phyloP scores from a whole-genome alignment of 768 basidiomycete genomes.

The Grammothele lineata region DNA sequence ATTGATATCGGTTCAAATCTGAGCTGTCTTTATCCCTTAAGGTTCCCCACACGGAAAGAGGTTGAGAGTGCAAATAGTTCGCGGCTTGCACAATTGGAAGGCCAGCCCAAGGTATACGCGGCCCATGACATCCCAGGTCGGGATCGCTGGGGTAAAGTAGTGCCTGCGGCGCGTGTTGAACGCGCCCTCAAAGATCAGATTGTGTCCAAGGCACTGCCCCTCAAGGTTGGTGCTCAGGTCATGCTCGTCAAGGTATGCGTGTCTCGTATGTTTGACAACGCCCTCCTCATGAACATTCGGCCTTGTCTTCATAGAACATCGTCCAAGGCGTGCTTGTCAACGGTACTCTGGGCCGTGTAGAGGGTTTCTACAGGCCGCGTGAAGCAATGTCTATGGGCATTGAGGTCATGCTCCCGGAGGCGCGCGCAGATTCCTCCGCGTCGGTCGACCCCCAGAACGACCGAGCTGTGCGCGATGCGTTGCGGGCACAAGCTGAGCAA shows the following conservation, averaged over 20 bases:
- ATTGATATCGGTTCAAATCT: neutral
- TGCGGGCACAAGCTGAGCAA: neutral
- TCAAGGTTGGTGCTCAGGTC: slow-evolving; percentile 77
- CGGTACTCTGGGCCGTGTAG: slow-evolving; percentile 52
- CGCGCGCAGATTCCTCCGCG: neutral
- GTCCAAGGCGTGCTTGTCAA: slow-evolving; percentile 67
- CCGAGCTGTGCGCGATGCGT: neutral
- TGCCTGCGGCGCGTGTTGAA: slow-evolving; percentile 36
- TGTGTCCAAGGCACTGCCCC: slow-evolving; percentile 34
- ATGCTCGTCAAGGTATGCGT: slow-evolving; percentile 66
- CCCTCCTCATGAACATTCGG: too few species aligned
- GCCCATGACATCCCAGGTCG: slow-evolving; percentile 43
- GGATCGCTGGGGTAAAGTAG: slow-evolving; percentile 38
- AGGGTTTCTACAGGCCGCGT: slow-evolving; percentile 17
- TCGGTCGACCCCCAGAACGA: neutral
- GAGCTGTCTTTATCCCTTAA: slow-evolving; percentile 21
- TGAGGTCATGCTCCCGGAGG: slow-evolving; percentile 26
- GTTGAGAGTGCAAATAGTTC: slow-evolving; percentile 65
- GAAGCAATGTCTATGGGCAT: slow-evolving; percentile 38
- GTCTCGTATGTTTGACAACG: too few species aligned
- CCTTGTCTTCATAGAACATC: slow-evolving; percentile 47
- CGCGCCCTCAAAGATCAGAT: slow-evolving; percentile 58
- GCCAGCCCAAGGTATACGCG: slow-evolving; percentile 34
- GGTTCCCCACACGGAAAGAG: slow-evolving; percentile 66
- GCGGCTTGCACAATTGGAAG: slow-evolving; percentile 44